phyloP scores from a whole-genome alignment of 495 filamentous ascomycete species.

The Oleoguttula mirabilis region DNA sequence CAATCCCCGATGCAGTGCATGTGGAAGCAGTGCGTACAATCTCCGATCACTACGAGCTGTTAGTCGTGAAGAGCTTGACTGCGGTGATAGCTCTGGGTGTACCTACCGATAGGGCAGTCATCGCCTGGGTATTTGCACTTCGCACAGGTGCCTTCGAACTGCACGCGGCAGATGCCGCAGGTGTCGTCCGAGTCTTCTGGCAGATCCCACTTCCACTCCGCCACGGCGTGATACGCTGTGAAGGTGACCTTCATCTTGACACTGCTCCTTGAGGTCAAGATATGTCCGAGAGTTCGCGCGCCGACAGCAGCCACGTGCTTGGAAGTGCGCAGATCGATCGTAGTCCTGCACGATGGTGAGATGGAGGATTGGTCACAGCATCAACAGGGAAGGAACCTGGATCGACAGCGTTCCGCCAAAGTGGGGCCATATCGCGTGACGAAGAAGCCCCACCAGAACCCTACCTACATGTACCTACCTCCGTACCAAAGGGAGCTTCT shows the following conservation, averaged over 20 bases:
- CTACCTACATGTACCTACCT: too few relatives aligned
- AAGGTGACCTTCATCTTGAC: conserved; percentile 91
- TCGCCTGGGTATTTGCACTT: conserved; percentile 97
- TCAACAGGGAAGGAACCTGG: too few relatives aligned
- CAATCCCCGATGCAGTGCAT: conserved; percentile 96
- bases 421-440: too few relatives aligned
- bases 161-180: conserved; percentile 94
- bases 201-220: conserved; percentile 95
- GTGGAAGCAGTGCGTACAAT: conserved; percentile 94
- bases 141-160: conserved; percentile 95
- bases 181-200: conserved; percentile 76
- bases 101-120: conserved; percentile 79
- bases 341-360: too few relatives aligned
- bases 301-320: too few relatives aligned
- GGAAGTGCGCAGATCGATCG: too few relatives aligned
- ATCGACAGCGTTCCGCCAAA: too few relatives aligned
- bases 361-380: too few relatives aligned
- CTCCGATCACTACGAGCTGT: conserved; percentile 76
- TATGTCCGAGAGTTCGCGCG: neutral
- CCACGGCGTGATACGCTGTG: conserved; percentile 83
- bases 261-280: neutral
- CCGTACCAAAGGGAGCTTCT: too few relatives aligned
- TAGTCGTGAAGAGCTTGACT: too few relatives aligned
- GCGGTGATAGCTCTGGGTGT: too few relatives aligned
- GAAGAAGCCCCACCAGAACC: too few relatives aligned